Evolutionary conservation across 768 basidiomycete species (phyloP), one percentile per base, ranked within the genome.

Genomic region (Boletus pseudopeckii): DNA sequence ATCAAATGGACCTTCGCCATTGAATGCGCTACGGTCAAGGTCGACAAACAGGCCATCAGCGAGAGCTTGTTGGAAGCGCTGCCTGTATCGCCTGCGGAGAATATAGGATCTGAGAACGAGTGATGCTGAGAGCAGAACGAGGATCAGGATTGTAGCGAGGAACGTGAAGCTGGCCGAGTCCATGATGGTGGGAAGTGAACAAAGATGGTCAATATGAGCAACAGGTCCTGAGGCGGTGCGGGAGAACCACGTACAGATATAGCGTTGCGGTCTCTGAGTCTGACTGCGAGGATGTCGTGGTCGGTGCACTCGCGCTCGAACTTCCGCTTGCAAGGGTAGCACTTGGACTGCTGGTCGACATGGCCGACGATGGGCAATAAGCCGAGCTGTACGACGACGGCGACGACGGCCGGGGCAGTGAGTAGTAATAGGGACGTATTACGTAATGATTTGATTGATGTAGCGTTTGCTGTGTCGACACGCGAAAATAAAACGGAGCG

Each of bases 111-210:
- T 80, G 44, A 84, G 70, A 50, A 88, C 77, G 58, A 89, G 83
- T 7, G 79, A 78, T 39, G 75, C 80, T 9, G 85, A 87, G 48
- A 88, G 77, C 40, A 81, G 72, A 17, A 89, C 75, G 56, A 89
- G 80, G 41, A 88, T 74, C 58, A 86, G 75, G 24, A 89, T 77
- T 4, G 86, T 88, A 22, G 86, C 84, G 36, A 88, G 79, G 61
- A 88, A 89, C 5, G 86, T 88, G 68, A 85, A 82, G 26, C 84
- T 86, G 65, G 54, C 66, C 8, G 61, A 52, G 22, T 54, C 41
- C 58, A 65, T 56, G 45, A 18, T 50, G 48, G 46, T 51, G 51
- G 39, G 22, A 26, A 7, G 50, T 7, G 39, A 30, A 45, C 15
- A 52, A 52, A 32, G 32, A 42, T 11, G 24, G 34, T 33, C 38